Conservation (phyloP, 768 basidiomycete genomes). For the Mycena venus region DNA sequence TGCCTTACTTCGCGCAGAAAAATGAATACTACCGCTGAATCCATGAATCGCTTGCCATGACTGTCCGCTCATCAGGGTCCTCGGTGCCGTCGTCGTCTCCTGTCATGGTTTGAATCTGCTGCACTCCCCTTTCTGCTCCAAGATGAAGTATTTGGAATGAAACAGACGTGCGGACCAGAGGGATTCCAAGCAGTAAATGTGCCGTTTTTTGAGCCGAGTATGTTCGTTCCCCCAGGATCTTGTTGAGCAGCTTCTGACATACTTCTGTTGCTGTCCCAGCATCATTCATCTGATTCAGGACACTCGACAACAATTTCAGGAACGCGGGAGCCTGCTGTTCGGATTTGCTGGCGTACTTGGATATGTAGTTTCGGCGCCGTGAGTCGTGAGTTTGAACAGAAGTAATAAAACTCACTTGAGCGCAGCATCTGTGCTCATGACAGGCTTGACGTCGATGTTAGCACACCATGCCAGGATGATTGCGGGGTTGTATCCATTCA, state of each 20-base stretch:
- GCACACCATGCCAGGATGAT: conserved; percentile 39
- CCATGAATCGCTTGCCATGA: conserved; percentile 25
- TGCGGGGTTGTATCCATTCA: conserved; percentile 35
- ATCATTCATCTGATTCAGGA: too few species aligned
- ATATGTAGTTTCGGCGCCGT: conserved; percentile 22
- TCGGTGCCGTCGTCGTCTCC: neutral
- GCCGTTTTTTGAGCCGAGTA: conserved; percentile 39
- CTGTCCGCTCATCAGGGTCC: neutral
- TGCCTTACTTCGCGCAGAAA: neutral
- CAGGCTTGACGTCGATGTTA: conserved; percentile 39
- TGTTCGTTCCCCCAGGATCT: too few species aligned
- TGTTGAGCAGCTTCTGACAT: too few species aligned
- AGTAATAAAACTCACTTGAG: neutral
- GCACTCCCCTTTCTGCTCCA: conserved; percentile 11
- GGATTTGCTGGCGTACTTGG: too few species aligned
- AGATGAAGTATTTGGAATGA: conserved; percentile 32
- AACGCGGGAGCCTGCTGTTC: too few species aligned
- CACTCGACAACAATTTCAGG: too few species aligned
- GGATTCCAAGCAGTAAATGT: conserved; percentile 33
- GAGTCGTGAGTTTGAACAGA: neutral
- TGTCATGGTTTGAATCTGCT: neutral
- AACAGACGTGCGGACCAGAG: conserved; percentile 29
- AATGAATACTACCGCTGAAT: conserved; percentile 13
- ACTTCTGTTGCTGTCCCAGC: too few species aligned
- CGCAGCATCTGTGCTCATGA: conserved; percentile 36